Evolutionary conservation across 179 eudicot species (phyloP).

Genomic region (Nepenthes alata): DNA sequence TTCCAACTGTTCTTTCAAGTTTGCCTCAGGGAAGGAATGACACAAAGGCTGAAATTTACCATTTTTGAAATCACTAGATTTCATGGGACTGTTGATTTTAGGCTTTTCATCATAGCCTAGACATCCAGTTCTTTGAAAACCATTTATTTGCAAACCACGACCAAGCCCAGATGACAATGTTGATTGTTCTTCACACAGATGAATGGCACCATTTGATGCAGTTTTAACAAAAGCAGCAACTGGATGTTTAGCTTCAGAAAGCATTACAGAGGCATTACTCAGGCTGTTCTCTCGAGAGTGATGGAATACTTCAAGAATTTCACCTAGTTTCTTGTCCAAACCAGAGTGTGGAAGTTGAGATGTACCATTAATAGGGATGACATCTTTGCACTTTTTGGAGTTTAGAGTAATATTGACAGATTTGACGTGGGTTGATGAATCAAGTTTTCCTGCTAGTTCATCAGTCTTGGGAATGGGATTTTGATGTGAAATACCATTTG

Average conservation of each 20-base stretch:
- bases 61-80: constrained; percentile 16
- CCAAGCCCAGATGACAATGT: constrained; percentile 43
- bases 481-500: constrained; percentile 14
- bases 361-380: constrained; percentile 20
- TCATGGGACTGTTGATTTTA: constrained; percentile 16
- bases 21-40: constrained; percentile 20
- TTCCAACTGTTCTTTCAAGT: constrained; percentile 22
- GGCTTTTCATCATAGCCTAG: constrained; percentile 26
- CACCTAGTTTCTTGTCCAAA: constrained; percentile 16
- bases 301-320: constrained; percentile 7
- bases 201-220: constrained; percentile 16
- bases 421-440: constrained; percentile 10
- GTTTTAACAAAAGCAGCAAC: constrained; percentile 13
- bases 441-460: constrained; percentile 11
- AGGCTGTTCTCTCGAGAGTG: constrained; percentile 9
- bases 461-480: constrained; percentile 9
- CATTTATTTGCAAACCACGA: constrained; percentile 42
- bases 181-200: constrained; percentile 26
- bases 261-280: constrained; percentile 8
- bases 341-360: constrained; percentile 24
- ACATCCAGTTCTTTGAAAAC: constrained; percentile 37
- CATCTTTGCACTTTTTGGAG: constrained; percentile 11
- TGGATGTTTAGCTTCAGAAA: constrained; percentile 16
- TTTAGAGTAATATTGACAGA: constrained; percentile 7
- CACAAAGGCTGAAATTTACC: constrained; percentile 5